Conservation (phyloP, 176 grass and related monocot genomes). For the Triticum timopheevii region DNA sequence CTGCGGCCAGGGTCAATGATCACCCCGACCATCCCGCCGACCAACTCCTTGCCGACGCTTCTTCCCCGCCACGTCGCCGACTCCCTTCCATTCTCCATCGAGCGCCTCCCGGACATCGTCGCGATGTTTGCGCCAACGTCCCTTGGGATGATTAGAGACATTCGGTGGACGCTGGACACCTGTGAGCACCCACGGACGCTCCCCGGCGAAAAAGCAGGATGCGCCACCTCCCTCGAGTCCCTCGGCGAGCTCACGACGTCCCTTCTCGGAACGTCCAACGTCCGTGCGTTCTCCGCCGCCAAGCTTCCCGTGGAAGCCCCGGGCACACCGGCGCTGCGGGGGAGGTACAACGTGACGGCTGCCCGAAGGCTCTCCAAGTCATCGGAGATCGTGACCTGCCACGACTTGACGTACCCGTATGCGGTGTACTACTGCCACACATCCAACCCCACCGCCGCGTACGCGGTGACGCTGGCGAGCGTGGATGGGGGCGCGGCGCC, state of each 20-base stretch:
- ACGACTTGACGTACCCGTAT: not conserved
- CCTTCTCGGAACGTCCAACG: not conserved
- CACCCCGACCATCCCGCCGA: slow-evolving; percentile 28
- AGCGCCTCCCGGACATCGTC: not conserved
- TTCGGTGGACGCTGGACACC: slow-evolving; percentile 2
- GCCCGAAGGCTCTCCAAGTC: not conserved
- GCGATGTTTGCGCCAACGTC: not conserved
- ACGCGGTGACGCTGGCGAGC: slow-evolving; percentile 1
- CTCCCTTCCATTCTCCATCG: slow-evolving; percentile 35
- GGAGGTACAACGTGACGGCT: slow-evolving; percentile 10
- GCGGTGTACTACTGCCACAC: slow-evolving; percentile 43
- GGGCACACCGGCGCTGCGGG: not conserved
- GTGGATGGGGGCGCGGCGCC: not conserved
- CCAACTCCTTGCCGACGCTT: not conserved
- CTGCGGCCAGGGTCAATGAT: slow-evolving; percentile 7
- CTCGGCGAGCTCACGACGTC: not conserved
- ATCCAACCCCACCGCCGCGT: not conserved
- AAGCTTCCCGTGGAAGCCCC: not conserved
- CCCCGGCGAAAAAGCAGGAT: not conserved
- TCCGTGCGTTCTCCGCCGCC: slow-evolving; percentile 6
- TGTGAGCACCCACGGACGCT: slow-evolving; percentile 14
- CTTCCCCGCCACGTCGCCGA: not conserved
- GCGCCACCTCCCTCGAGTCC: slow-evolving; percentile 33
- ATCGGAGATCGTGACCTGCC: slow-evolving; percentile 10
- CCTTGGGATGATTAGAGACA: not conserved